Percentiles rank a stretch among this genome's conserved stretches.
phyloP scores from a whole-genome alignment of 176 grass and related monocot species.

The Triticum timopheevii region DNA sequence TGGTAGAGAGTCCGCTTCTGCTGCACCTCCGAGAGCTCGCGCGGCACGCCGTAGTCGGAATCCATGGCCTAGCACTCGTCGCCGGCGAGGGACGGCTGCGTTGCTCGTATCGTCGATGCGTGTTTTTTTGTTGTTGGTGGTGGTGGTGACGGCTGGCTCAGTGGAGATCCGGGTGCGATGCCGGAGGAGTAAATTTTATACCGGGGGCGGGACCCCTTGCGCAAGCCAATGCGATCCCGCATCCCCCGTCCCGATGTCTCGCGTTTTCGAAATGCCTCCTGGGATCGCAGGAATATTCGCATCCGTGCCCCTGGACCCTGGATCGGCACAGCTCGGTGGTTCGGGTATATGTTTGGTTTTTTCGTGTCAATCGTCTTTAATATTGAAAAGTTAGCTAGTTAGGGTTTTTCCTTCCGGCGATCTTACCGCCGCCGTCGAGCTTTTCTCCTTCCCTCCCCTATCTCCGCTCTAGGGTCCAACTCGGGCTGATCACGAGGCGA shows the following conservation, averaged over 20 bases:
- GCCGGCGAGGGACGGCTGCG: not conserved
- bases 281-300: not conserved
- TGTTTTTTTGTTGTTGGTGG: not conserved
- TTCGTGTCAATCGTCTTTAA: too few species aligned
- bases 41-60: constrained; percentile 89
- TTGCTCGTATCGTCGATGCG: constrained; percentile 3
- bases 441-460: too few species aligned
- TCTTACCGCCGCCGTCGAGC: too few species aligned
- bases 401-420: too few species aligned
- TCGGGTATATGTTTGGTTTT: too few species aligned
- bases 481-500: too few species aligned
- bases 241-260: not conserved
- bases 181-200: constrained; percentile 16
- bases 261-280: constrained; percentile 5
- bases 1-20: constrained; percentile 72
- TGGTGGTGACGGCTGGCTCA: constrained; percentile 6
- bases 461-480: too few species aligned
- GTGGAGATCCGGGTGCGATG: constrained; percentile 22
- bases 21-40: constrained; percentile 91
- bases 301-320: not conserved
- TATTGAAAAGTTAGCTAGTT: too few species aligned
- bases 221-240: constrained; percentile 27
- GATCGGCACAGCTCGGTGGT: not conserved
- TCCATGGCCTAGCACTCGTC: constrained; percentile 45
- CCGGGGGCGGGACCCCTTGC: constrained; percentile 19